Evolutionary conservation across 495 filamentous ascomycete species (phyloP), one percentile per base, ranked within the genome.

Genomic region (Peziza echinospora): DNA sequence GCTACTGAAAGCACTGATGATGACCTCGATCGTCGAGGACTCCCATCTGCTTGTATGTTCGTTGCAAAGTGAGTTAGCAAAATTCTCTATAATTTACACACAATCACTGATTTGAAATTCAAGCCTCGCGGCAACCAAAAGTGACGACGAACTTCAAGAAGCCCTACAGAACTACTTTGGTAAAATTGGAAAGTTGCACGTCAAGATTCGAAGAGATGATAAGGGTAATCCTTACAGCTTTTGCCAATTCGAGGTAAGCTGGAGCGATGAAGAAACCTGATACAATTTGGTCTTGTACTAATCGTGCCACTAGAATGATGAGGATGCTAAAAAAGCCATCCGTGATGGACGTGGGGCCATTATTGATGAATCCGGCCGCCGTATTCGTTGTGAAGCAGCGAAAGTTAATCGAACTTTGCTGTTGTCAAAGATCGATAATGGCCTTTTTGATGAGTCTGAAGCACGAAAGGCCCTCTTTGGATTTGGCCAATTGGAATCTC

Each of bases 151-250:
- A 6, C 54, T 58, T 7, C 53, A 54, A 54, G 54, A 51, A 41
- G 57, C 47, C 13, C 44, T 58, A 11, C 50, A 58, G 49, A 24
- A 44, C 4, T 54, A 58, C 17, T 58, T 58, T 39, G 46, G 43
- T 1, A 57, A 47, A 41, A 58, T 54, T 42, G 55, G 55, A 16
- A 44, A 54, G 17, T 44, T 58, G 5, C 55, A 58, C 40, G 55
- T 58, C 23, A 58, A 58, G 25, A 58, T 58, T 28, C 55, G 55
- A 5, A 57, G 55, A 39, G 55, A 58, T 49, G 45, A 34, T 22
- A 58, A 58, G 47, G 53, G 55, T 5, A 58, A 58, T 24, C 55
- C 55, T 4, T 58, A 58, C n/a, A 58, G 55, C 30, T 58, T 58
- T 48, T 58, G 55, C 37, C 55, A 58, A 43, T 58, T 58, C 47